Conservation (phyloP, 768 basidiomycete species). For the Leccinum subgranulosum region DNA sequence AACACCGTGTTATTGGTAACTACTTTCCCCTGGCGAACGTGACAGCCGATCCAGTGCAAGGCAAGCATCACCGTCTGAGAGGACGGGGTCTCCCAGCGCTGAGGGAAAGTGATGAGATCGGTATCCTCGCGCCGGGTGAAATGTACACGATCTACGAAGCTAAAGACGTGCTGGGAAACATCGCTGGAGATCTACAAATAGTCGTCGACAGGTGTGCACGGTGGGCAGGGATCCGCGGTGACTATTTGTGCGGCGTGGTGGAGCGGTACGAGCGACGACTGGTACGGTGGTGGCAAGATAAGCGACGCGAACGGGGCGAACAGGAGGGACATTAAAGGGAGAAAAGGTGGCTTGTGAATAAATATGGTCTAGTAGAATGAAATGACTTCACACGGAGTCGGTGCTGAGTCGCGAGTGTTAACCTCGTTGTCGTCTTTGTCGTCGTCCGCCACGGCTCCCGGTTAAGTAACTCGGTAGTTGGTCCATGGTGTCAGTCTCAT, state of each 20-base stretch:
- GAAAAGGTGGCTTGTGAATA: neutral
- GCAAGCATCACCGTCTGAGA: neutral
- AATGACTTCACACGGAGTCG: conserved; percentile 10
- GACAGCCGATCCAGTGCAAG: neutral
- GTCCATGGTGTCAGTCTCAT: conserved; percentile 27
- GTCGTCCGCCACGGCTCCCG: conserved; percentile 3
- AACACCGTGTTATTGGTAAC: conserved; percentile 33
- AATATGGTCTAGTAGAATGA: neutral
- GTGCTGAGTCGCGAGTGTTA: conserved; percentile 1
- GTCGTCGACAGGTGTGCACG: conserved; percentile 51
- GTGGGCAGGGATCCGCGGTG: conserved; percentile 53
- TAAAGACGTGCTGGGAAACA: conserved; percentile 61
- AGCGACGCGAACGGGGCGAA: conserved; percentile 16
- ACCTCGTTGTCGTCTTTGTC: conserved; percentile 9
- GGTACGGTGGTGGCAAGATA: conserved; percentile 43
- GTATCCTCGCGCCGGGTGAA: conserved; percentile 50
- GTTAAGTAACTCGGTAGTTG: conserved; percentile 20
- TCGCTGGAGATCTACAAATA: conserved; percentile 47
- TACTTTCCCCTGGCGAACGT: conserved; percentile 39
- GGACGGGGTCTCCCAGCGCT: conserved; percentile 12
- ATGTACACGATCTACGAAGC: conserved; percentile 60
- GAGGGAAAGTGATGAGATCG: conserved; percentile 1
- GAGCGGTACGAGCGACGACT: conserved; percentile 68
- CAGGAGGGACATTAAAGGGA: conserved; percentile 17
- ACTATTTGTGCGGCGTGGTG: conserved; percentile 53